These are phyloP conservation scores for Podaxis sp. DNA, from an alignment of 768 basidiomycete genomes.

Conservation along the genomic window DNA sequence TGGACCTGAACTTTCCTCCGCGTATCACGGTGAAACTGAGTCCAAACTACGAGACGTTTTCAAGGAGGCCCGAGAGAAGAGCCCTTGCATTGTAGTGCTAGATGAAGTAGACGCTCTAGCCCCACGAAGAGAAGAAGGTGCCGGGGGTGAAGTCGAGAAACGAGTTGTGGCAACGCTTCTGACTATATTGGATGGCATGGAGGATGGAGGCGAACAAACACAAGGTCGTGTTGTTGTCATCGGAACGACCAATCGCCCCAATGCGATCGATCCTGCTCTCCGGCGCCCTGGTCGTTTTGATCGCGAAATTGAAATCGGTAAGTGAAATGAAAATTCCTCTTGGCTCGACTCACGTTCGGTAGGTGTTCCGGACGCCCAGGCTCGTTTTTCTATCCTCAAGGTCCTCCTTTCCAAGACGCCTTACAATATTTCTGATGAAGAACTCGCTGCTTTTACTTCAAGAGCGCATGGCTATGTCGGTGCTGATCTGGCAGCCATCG, in stretches of 20 bases:
- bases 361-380: conserved; percentile 89
- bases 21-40: conserved; percentile 98
- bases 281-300: conserved; percentile 90
- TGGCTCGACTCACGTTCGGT: conserved; percentile 9
- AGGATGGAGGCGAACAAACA: conserved; percentile 42
- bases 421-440: conserved; percentile 56
- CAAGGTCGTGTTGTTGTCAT: conserved; percentile 83
- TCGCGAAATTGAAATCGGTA: conserved; percentile 93
- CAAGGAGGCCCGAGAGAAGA: conserved; percentile 72
- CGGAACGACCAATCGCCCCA: conserved; percentile 93
- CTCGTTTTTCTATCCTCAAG: conserved; percentile 82
- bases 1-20: conserved; percentile 92
- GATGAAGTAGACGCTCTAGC: conserved; percentile 97
- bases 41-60: conserved; percentile 88
- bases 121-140: conserved; percentile 84
- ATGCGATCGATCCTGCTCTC: conserved; percentile 92
- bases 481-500: conserved; percentile 89
- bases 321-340: conserved; percentile 18
- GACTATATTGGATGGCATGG: conserved; percentile 93
- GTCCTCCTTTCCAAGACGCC: conserved; percentile 84
- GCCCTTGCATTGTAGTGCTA: conserved; percentile 90
- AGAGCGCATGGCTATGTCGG: conserved; percentile 96
- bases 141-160: conserved; percentile 94
- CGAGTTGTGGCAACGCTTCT: conserved; percentile 93
- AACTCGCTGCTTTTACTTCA: conserved; percentile 66